These are phyloP conservation scores for Larix kaempferi DNA, from an alignment of 75 land plant species.

Conservation along the genomic window DNA sequence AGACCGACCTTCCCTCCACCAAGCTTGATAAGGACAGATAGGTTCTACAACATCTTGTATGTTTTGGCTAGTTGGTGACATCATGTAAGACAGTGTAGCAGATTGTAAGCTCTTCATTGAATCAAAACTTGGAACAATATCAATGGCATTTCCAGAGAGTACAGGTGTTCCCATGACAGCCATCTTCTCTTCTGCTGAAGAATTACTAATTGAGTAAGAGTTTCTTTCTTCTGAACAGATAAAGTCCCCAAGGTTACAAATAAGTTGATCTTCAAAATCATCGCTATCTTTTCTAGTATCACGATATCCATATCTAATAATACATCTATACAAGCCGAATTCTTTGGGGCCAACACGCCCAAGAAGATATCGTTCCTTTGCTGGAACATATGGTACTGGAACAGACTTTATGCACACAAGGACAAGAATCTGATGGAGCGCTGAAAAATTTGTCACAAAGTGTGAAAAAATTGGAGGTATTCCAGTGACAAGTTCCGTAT, in stretches of 20 bases:
- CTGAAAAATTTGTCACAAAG: conserved; percentile 73
- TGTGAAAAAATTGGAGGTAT: conserved; percentile 77
- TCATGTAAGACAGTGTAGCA: conserved; percentile 1
- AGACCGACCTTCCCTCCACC: conserved; percentile 36
- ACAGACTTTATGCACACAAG: conserved; percentile 50
- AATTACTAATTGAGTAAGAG: background rate
- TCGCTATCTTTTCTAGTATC: conserved; percentile 35
- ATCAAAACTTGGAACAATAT: conserved; percentile 7
- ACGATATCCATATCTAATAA: conserved; percentile 56
- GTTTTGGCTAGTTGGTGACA: conserved; percentile 6
- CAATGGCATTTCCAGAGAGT: conserved; percentile 1
- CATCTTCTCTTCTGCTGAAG: conserved; percentile 28
- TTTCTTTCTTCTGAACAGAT: conserved; percentile 19
- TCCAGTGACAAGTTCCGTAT: conserved; percentile 63
- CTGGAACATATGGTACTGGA: conserved; percentile 47
- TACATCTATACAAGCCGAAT: conserved; percentile 45
- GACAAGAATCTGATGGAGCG: conserved; percentile 59
- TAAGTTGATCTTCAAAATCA: conserved; percentile 28
- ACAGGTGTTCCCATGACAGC: conserved; percentile 44
- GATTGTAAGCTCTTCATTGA: conserved; percentile 11
- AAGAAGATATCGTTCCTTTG: conserved; percentile 46
- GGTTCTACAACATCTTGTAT: conserved; percentile 44
- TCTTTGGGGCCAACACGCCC: conserved; percentile 42
- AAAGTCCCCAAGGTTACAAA: conserved; percentile 33
- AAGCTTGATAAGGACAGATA: conserved; percentile 16